Percentiles rank a stretch among this genome's conserved stretches.
phyloP scores from a whole-genome alignment of 164 flowering plant species.

The Dillenia turbinata region DNA sequence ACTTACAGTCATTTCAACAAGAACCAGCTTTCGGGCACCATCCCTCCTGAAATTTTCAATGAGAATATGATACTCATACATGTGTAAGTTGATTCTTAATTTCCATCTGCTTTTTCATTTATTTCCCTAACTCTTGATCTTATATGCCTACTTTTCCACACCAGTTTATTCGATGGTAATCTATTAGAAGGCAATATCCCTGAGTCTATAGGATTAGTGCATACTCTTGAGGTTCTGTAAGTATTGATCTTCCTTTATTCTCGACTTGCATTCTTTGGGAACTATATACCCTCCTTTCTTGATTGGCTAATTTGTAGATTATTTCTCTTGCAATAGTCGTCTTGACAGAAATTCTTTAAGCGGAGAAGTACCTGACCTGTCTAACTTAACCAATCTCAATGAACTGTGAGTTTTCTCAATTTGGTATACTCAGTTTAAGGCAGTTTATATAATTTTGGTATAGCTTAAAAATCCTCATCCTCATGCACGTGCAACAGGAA shows the following conservation, averaged over 20 bases:
- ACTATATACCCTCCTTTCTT: not conserved
- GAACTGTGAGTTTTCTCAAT: slow-evolving; percentile 57
- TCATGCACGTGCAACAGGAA: slow-evolving; percentile 39
- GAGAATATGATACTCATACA: slow-evolving; percentile 75
- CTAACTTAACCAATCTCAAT: slow-evolving; percentile 50
- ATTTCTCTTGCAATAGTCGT: slow-evolving; percentile 45
- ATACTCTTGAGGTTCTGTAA: slow-evolving; percentile 95
- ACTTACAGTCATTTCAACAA: slow-evolving; percentile 87
- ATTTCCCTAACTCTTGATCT: not conserved
- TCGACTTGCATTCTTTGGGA: not conserved
- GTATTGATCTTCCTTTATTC: slow-evolving; percentile 21
- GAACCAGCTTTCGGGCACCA: slow-evolving; percentile 73
- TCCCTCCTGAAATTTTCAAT: slow-evolving; percentile 69
- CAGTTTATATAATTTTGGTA: not conserved
- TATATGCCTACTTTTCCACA: not conserved
- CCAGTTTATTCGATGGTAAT: slow-evolving; percentile 88
- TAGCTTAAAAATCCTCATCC: not conserved
- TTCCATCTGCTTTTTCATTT: too few species aligned
- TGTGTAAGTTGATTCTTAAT: slow-evolving; percentile 50
- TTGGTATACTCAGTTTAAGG: not conserved
- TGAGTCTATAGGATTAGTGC: slow-evolving; percentile 50
- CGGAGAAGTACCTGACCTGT: slow-evolving; percentile 64
- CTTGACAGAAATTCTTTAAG: slow-evolving; percentile 66
- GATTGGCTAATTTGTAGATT: not conserved
- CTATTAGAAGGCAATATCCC: slow-evolving; percentile 65